Conservation (phyloP, 2,329 filamentous ascomycete genomes). For the Dothiorella sarmentorum region DNA sequence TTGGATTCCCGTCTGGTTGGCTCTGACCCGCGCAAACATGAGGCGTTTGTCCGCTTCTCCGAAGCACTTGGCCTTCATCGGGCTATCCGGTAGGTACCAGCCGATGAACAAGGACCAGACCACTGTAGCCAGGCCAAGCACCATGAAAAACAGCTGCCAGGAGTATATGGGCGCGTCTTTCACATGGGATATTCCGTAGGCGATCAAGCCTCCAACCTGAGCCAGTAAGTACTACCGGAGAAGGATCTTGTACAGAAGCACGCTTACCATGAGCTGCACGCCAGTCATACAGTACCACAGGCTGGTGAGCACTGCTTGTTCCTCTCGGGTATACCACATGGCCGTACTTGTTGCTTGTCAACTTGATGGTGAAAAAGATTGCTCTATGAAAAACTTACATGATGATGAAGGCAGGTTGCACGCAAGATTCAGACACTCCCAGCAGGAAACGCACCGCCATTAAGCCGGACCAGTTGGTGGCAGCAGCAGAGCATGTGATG, state of each 20-base stretch:
- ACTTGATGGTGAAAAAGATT: slow-evolving; percentile 3
- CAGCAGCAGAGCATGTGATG: slow-evolving; percentile 4
- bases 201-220: slow-evolving; percentile 34
- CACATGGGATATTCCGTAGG: slow-evolving; percentile 35
- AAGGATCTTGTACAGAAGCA: too few relatives aligned
- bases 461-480: slow-evolving; percentile 23
- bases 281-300: slow-evolving; percentile 4
- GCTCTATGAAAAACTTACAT: slow-evolving; percentile 33
- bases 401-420: slow-evolving; percentile 40
- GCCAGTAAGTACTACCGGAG: slow-evolving; percentile 25
- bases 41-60: slow-evolving; percentile 55
- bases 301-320: slow-evolving; percentile 21
- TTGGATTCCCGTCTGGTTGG: slow-evolving; percentile 42
- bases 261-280: neutral
- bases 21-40: slow-evolving; percentile 52
- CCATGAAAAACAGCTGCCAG: slow-evolving; percentile 48
- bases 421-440: slow-evolving; percentile 60
- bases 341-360: slow-evolving; percentile 21
- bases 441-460: slow-evolving; percentile 61
- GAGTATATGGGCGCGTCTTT: slow-evolving; percentile 28
- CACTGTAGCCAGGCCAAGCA: slow-evolving; percentile 50
- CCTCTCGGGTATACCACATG: slow-evolving; percentile 28
- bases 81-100: slow-evolving; percentile 56
- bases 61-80: slow-evolving; percentile 59
- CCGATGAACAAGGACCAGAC: slow-evolving; percentile 26